Evolutionary conservation across 192 early-diverging fungal genomes (phyloP).

Genomic region (Coemansia sp.): DNA sequence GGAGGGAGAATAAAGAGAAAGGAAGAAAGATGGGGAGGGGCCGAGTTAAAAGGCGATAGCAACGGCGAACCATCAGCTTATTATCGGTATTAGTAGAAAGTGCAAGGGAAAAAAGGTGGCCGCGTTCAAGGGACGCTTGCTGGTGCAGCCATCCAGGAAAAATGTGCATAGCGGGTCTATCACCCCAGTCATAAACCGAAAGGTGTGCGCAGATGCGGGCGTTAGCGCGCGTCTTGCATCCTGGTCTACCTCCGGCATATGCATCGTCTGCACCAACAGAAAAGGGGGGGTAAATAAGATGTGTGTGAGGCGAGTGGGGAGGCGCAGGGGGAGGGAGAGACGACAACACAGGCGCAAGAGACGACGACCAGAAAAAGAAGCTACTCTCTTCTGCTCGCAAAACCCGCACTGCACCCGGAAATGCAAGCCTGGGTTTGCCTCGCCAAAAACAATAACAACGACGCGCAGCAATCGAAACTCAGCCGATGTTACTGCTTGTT

Average conservation of each 20-base stretch:
- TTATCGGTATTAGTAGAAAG: slow-evolving; percentile 20
- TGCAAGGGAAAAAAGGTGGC: slow-evolving; percentile 6
- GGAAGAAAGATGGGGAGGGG: slow-evolving; percentile 20
- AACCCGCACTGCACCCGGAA: neutral
- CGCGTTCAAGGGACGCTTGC: slow-evolving; percentile 7
- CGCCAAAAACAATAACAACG: neutral
- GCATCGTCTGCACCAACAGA: too few species aligned
- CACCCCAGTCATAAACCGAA: neutral
- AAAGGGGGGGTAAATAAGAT: neutral
- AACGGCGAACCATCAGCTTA: slow-evolving; percentile 26
- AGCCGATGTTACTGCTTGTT: neutral
- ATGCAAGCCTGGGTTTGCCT: neutral
- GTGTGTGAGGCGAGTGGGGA: neutral
- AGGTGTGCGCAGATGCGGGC: neutral
- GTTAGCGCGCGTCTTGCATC: slow-evolving; percentile 5
- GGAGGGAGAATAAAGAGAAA: slow-evolving; percentile 11
- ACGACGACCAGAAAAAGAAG: neutral
- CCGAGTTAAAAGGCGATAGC: slow-evolving; percentile 20
- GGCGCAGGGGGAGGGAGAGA: neutral
- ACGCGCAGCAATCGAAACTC: neutral
- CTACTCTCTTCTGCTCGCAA: neutral
- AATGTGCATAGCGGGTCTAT: slow-evolving; percentile 6
- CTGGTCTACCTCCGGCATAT: neutral
- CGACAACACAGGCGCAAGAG: neutral
- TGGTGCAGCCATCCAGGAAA: slow-evolving; percentile 14